phyloP scores from a whole-genome alignment of 768 basidiomycete species.

The Amanita thiersii region DNA sequence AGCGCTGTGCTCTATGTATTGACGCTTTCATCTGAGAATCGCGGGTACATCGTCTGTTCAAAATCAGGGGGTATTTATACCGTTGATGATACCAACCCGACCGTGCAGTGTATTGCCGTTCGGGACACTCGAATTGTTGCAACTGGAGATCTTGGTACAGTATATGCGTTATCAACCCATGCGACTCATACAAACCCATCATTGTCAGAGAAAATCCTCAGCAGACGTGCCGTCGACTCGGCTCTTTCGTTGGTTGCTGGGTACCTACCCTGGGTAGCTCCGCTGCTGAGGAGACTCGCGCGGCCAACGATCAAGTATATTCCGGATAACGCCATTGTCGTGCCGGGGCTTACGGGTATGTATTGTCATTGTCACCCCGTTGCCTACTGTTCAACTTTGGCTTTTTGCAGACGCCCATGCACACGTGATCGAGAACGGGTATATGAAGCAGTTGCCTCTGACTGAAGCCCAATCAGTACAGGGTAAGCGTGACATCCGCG shows the following conservation, averaged over 20 bases:
- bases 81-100: conserved; percentile 44
- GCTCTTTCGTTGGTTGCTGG: too few species aligned
- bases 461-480: conserved; percentile 47
- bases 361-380: not conserved
- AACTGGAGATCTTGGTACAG: conserved; percentile 41
- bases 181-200: not conserved
- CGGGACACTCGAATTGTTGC: conserved; percentile 36
- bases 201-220: too few species aligned
- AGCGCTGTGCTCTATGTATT: too few species aligned
- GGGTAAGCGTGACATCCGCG: conserved; percentile 30
- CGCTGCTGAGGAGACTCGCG: not conserved
- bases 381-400: not conserved
- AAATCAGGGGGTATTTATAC: conserved; percentile 52
- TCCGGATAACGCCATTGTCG: conserved; percentile 33
- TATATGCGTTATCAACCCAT: conserved; percentile 1
- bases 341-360: conserved; percentile 69
- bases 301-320: conserved; percentile 2
- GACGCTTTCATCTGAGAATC: too few species aligned
- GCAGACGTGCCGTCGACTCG: too few species aligned
- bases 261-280: conserved; percentile 1
- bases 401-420: conserved; percentile 62
- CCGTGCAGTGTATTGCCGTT: conserved; percentile 57
- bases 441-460: conserved; percentile 58
- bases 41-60: conserved; percentile 53
- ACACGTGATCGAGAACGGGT: conserved; percentile 70